phyloP scores from a whole-genome alignment of 306 rosid species.

The Quercus variabilis region DNA sequence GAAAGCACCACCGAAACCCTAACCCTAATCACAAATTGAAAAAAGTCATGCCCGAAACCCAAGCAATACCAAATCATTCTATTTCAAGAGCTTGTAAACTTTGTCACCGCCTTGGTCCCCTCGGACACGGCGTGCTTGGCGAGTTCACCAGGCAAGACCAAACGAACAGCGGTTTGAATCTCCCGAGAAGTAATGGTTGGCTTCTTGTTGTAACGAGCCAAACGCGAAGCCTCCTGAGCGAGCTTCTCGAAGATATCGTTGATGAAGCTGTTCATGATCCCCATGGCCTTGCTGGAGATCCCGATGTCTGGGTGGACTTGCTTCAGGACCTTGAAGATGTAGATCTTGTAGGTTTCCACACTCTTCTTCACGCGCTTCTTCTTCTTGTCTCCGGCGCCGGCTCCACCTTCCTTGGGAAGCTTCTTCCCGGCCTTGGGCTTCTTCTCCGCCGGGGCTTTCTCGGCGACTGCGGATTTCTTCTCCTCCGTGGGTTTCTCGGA shows the following conservation, averaged over 20 bases:
- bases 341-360: slow-evolving; percentile 69
- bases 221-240: slow-evolving; percentile 63
- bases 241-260: slow-evolving; percentile 82
- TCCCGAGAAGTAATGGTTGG: slow-evolving; percentile 73
- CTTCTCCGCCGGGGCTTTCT: slow-evolving; percentile 60
- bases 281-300: slow-evolving; percentile 81
- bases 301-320: slow-evolving; percentile 88
- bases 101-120: slow-evolving; percentile 75
- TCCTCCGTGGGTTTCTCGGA: slow-evolving; percentile 42
- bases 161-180: slow-evolving; percentile 73
- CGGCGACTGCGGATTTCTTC: slow-evolving; percentile 36
- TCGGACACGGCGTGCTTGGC: slow-evolving; percentile 84
- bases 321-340: slow-evolving; percentile 77
- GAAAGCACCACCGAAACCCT: background rate
- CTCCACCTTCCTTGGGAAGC: slow-evolving; percentile 60
- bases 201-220: slow-evolving; percentile 72
- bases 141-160: slow-evolving; percentile 74
- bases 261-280: slow-evolving; percentile 79
- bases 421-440: slow-evolving; percentile 82
- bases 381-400: slow-evolving; percentile 53
- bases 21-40: background rate
- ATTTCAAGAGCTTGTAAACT: slow-evolving; percentile 59
- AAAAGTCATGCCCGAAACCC: background rate
- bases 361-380: slow-evolving; percentile 68
- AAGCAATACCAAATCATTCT: background rate